Base-by-base conservation (phyloP, 176 grass and related monocot genomes). In the Avena eriantha region DNA sequence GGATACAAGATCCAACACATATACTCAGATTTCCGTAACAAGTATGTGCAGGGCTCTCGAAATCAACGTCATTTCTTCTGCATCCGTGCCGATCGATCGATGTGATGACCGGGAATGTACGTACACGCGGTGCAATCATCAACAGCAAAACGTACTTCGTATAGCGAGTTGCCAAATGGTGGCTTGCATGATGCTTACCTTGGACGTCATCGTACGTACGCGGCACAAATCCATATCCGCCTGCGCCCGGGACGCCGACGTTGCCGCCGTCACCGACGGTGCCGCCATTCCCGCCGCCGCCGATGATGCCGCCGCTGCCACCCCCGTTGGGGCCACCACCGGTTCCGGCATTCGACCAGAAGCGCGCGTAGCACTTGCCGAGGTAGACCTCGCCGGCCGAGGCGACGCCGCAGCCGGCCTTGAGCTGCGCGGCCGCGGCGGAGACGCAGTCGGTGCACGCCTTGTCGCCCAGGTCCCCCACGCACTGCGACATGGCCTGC, bases 401-500 rank as follows among this genome's bases (percentile, higher is more conserved):
- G 41, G 96, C 73, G 83, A 83, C 74, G 6, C 69, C 77, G 84
- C 96, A 98, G 0, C 68, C 89, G 22, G 81, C 90, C 86, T 93
- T 95, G 81, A 95, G 85, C 85, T 98, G 91, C 66, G 60, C 57
- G 0, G 85, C 33, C 11, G 93, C 96, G 58, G 77, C 73, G n/a
- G 87, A 71, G 43, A 98, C 84, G 86, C 96, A 98, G 78, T 92
- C 91, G 65, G 93, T 80, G 88, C 96, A 98, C 22, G 81, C 83
- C 72, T 95, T 84, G 13, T 77, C 36, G 66, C 77, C 80, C 68
- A 95, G 90, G 86, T 98, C 96, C 7, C 96, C 96, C 5, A 93
- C 85, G 82, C 96, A 98, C 86, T 98, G 96, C 48, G 96, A 93
- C 93, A 95, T 91, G 59, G 93, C 96, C 84, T 98, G 96, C 76